phyloP scores from a whole-genome alignment of 2,329 filamentous ascomycete species.

The Botryotinia calthae region DNA sequence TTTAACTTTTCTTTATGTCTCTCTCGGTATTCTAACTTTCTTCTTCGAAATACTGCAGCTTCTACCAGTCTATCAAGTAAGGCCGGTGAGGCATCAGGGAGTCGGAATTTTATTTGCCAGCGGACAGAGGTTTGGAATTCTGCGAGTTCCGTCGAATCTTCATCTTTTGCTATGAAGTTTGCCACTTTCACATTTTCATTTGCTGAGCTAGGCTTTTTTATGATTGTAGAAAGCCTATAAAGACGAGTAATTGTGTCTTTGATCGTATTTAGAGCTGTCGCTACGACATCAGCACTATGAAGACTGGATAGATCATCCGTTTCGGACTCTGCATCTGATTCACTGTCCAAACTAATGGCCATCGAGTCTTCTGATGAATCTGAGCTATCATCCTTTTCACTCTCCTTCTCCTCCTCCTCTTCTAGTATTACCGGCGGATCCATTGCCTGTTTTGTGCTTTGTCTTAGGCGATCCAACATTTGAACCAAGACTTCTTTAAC shows the following conservation, averaged over 20 bases:
- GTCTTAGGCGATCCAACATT: conserved; percentile 8
- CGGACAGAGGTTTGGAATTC: conserved; percentile 4
- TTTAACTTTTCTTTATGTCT: conserved; percentile 13
- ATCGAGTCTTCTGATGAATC: conserved; percentile 6
- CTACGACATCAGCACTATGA: not conserved
- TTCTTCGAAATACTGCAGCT: conserved; percentile 12
- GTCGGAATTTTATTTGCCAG: conserved; percentile 7
- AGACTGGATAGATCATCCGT: not conserved
- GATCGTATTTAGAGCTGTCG: not conserved
- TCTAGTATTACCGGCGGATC: conserved; percentile 1
- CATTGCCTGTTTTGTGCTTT: conserved; percentile 14
- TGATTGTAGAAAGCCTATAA: not conserved
- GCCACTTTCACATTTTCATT: conserved; percentile 12
- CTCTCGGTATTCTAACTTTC: conserved; percentile 9
- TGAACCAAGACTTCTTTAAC: conserved; percentile 3
- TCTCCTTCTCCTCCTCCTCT: not conserved
- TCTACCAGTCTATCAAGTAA: not conserved
- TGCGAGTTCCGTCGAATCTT: not conserved
- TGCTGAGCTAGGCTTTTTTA: conserved; percentile 1
- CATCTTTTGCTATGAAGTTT: conserved; percentile 1
- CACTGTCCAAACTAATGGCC: conserved; percentile 12
- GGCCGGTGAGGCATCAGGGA: not conserved
- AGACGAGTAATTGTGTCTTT: conserved; percentile 7
- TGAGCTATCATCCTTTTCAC: not conserved
- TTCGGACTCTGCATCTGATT: not conserved